A percentile compares a stretch with the other conserved stretches of the same genome.
These are phyloP conservation scores for Bryoglossum gracile DNA, from an alignment of 495 filamentous ascomycete species.

Conservation along the genomic window DNA sequence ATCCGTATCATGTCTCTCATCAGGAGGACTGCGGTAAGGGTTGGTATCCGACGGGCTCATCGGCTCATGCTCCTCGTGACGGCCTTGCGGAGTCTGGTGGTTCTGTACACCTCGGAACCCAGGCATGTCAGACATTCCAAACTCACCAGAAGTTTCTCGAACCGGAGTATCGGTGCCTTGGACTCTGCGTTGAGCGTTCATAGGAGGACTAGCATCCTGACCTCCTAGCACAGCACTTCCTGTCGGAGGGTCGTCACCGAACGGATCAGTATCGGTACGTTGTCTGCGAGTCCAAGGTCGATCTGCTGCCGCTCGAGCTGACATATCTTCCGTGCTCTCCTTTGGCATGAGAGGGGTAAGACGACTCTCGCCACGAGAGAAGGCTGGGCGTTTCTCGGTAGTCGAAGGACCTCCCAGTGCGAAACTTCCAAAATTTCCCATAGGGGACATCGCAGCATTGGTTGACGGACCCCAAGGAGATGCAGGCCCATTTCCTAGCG, in stretches of 20 bases:
- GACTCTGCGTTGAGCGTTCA: constrained; percentile 31
- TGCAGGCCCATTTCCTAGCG: constrained; percentile 28
- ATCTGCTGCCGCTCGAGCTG: constrained; percentile 29
- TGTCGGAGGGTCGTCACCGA: constrained; percentile 52
- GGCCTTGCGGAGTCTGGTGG: constrained; percentile 44
- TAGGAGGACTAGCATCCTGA: constrained; percentile 58
- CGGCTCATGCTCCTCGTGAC: constrained; percentile 52
- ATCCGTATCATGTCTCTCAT: constrained; percentile 60
- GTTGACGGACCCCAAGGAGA: constrained; percentile 65
- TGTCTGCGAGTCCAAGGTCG: constrained; percentile 44
- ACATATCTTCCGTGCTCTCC: constrained; percentile 60
- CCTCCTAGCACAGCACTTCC: constrained; percentile 79
- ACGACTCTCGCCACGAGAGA: constrained; percentile 70
- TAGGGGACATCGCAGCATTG: constrained; percentile 53
- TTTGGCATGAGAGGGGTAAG: constrained; percentile 78
- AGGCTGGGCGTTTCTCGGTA: constrained; percentile 61
- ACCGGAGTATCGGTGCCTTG: constrained; percentile 48
- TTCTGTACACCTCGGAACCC: constrained; percentile 45
- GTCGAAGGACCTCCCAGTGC: constrained; percentile 47
- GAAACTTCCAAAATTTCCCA: constrained; percentile 87
- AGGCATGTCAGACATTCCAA: constrained; percentile 77
- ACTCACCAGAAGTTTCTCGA: constrained; percentile 50
- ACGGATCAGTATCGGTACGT: constrained; percentile 78
- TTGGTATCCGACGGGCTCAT: constrained; percentile 94
- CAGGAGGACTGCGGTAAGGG: constrained; percentile 90